Base-by-base conservation (phyloP, 2,329 filamentous ascomycete species). In the Penicillium sp. region DNA sequence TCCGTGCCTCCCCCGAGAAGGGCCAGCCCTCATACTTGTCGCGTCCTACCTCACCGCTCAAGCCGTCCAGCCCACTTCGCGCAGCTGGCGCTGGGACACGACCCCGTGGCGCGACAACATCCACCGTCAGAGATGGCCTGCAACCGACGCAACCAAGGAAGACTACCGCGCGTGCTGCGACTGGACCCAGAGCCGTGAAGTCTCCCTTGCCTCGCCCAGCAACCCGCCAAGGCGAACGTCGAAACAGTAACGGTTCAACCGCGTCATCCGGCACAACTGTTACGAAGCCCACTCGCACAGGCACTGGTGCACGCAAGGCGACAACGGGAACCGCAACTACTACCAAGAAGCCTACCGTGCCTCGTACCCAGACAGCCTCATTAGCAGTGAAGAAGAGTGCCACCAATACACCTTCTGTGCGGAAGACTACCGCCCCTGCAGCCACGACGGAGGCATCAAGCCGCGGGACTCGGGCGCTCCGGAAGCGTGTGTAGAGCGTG, bases 1-100 rank as follows among this genome's bases (percentile, higher is more conserved):
- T 80, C 49, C 74, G 75, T 70, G 59, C 66, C 9, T 73, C 73
- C 3, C 70, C 73, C 13, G 68, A 79, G 64, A 70, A 73, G 51
- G 54, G 66, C 4, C 70, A 77, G 18, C 69, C 87, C 65, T 78
- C 82, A 3, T 78, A 80, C 50, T 76, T 85, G 32, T 77, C 82
- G 2, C 81, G 83, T 20, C 81, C 85, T 20, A 75, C 79, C 13
- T 88, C 87, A 20, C 85, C 87, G 1, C 64, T 83, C n/a, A 89
- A 89, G 65, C 74, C 72, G 3, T 75, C 75, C 2, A 75, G 71
- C 43, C 70, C 71, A 13, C 59, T 74, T 17, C 72, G 72, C 33
- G 64, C 64, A 13, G 59, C 65, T 6, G 59, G 65, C 1, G 56
- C 61, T 13, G 60, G 55, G 30, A 39, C 50, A 21, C 58, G 58